These are phyloP conservation scores for Penicillium digitatum DNA, from an alignment of 2,329 filamentous ascomycete species.

Conservation along the genomic window DNA sequence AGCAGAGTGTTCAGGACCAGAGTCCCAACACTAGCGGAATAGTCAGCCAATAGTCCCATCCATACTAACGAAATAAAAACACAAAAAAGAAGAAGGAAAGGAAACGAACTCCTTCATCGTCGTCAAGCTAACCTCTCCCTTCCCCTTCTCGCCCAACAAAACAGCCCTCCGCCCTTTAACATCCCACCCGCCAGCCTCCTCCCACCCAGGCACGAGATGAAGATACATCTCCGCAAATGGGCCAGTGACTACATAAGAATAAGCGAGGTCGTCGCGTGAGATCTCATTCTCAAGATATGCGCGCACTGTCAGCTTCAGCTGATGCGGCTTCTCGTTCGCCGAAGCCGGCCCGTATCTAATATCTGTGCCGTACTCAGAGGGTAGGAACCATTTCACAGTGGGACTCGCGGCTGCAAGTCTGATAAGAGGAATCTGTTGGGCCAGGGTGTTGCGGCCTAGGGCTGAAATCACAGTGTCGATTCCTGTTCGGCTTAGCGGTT, in stretches of 20 bases:
- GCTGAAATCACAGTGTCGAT: conserved; percentile 64
- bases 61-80: background rate
- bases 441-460: conserved; percentile 61
- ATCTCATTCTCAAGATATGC: conserved; percentile 52
- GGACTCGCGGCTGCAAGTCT: conserved; percentile 53
- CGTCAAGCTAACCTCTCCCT: conserved; percentile 62
- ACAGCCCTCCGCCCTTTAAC: conserved; percentile 54
- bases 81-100: background rate
- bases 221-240: conserved; percentile 66
- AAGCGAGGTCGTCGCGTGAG: conserved; percentile 50
- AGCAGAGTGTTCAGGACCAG: conserved; percentile 60
- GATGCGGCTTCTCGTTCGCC: conserved; percentile 61
- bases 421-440: conserved; percentile 60
- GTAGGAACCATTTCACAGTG: conserved; percentile 61
- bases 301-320: conserved; percentile 66
- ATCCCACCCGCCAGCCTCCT: conserved; percentile 57
- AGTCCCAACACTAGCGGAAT: conserved; percentile 56
- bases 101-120: conserved; percentile 64
- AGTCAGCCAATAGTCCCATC: conserved; percentile 1
- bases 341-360: conserved; percentile 59
- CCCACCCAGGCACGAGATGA: conserved; percentile 33
- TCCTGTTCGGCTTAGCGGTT: conserved; percentile 29
- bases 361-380: conserved; percentile 65
- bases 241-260: conserved; percentile 67
- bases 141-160: conserved; percentile 56